Evolutionary conservation across 164 flowering plant genomes (phyloP).

Genomic region (Magnolia changhungtana): DNA sequence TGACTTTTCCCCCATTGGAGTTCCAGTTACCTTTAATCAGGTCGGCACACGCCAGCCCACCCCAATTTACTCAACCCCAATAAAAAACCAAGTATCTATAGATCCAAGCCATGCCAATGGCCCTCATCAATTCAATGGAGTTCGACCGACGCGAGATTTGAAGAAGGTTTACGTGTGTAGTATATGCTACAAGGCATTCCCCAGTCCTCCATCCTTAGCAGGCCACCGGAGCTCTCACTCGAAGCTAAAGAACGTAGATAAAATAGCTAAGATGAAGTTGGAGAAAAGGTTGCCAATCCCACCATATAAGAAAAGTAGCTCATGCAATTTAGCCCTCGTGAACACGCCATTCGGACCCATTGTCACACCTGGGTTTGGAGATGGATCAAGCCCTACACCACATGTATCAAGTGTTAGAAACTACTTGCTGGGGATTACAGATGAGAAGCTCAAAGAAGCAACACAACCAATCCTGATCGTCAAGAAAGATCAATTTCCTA

Average conservation of each 20-base stretch:
- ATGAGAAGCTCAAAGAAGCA: slow-evolving; percentile 1
- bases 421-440: neutral
- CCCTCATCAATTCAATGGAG: neutral
- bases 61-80: neutral
- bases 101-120: neutral
- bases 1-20: neutral
- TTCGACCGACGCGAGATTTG: neutral
- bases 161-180: neutral
- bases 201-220: neutral
- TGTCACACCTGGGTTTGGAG: neutral
- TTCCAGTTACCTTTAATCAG: neutral
- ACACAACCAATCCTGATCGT: neutral
- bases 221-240: slow-evolving; percentile 1
- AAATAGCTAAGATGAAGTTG: too few relatives aligned
- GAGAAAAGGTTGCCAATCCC: neutral
- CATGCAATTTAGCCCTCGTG: neutral
- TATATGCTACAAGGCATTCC: neutral
- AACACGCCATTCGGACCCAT: neutral
- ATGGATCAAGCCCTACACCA: neutral
- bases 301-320: neutral
- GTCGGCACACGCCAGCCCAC: neutral
- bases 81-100: neutral
- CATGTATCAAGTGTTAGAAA: neutral
- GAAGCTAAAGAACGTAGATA: neutral
- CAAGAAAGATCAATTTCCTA: neutral